Evolutionary conservation across 495 filamentous ascomycete species (phyloP).

Genomic region (Aspergillus ostianus): DNA sequence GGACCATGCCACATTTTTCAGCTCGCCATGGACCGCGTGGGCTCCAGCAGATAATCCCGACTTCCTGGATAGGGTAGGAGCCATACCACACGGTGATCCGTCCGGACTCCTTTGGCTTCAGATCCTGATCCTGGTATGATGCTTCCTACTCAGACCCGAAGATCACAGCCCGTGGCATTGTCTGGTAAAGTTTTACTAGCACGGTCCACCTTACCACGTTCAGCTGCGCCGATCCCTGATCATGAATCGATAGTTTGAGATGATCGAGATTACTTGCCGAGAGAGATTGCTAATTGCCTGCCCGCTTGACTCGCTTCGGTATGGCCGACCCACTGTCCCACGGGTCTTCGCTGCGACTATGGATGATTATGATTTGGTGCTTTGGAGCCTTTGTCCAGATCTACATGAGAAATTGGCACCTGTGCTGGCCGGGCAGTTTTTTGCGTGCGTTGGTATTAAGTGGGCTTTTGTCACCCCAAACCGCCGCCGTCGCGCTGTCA

Average conservation of each 20-base stretch:
- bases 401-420: background rate
- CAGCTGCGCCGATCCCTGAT: background rate
- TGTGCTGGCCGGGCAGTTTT: background rate
- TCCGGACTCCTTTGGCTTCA: background rate
- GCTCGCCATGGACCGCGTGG: background rate
- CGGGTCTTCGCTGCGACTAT: background rate
- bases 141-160: background rate
- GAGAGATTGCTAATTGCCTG: background rate
- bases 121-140: background rate
- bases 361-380: too few species aligned
- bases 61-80: background rate
- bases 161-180: background rate
- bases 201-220: background rate
- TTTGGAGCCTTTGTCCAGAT: background rate
- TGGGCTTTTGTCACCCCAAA: background rate
- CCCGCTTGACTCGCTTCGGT: background rate
- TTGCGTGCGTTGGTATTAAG: background rate
- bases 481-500: background rate
- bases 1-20: background rate
- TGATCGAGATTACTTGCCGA: background rate
- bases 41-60: background rate
- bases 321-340: background rate
- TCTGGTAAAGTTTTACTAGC: background rate
- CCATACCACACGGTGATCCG: background rate
- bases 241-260: background rate